Percentiles rank a stretch among this genome's conserved stretches.
These are phyloP conservation scores for Plasmopara halstedii DNA, from an alignment of 352 stramenopile species.

Conservation along the genomic window DNA sequence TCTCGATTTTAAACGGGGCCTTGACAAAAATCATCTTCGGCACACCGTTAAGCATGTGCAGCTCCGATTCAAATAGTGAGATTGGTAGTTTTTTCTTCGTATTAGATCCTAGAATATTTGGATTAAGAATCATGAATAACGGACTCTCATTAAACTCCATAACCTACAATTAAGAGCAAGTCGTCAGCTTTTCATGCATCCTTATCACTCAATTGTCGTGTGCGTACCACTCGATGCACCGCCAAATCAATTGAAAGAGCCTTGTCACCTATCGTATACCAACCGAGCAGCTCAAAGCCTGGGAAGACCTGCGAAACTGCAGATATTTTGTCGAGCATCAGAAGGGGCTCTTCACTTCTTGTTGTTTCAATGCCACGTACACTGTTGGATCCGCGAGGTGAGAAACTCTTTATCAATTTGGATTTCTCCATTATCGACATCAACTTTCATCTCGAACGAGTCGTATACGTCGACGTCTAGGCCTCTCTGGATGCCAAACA, in stretches of 20 bases:
- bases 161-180: conserved; percentile 28
- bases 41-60: conserved; percentile 75
- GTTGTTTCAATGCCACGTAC: conserved; percentile 22
- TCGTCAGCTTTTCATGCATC: not conserved
- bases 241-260: conserved; percentile 62
- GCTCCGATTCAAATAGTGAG: conserved; percentile 76
- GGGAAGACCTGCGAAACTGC: conserved; percentile 80
- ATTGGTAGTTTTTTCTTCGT: conserved; percentile 89
- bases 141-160: conserved; percentile 86
- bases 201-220: not conserved
- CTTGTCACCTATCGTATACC: conserved; percentile 80
- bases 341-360: not conserved
- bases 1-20: conserved; percentile 82
- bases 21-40: conserved; percentile 89
- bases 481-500: conserved; percentile 89
- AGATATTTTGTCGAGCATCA: not conserved
- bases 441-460: conserved; percentile 85
- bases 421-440: conserved; percentile 41
- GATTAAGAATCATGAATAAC: conserved; percentile 74
- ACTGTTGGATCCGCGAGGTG: conserved; percentile 70
- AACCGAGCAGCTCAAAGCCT: conserved; percentile 82
- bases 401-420: conserved; percentile 83
- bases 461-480: conserved; percentile 78
- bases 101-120: conserved; percentile 45
- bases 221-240: conserved; percentile 59